These are phyloP conservation scores for Coemansia sp. DNA, from an alignment of 192 early-diverging fungal species.

Conservation along the genomic window DNA sequence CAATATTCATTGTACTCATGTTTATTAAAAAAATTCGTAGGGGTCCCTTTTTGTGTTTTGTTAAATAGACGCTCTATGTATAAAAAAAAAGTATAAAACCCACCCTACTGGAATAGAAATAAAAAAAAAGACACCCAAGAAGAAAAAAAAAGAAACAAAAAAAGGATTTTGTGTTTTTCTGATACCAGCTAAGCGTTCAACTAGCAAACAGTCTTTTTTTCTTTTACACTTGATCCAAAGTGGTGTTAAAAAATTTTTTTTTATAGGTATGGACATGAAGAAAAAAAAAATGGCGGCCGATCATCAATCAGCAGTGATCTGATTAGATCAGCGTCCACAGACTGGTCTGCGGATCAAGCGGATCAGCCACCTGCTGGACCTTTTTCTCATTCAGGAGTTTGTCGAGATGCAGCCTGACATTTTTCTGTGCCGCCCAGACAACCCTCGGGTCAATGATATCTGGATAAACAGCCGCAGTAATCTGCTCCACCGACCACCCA, in stretches of 20 bases:
- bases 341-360: background rate
- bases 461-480: conserved; percentile 33
- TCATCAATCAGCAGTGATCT: conserved; percentile 8
- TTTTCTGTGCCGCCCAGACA: conserved; percentile 36
- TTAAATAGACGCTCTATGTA: background rate
- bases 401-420: conserved; percentile 29
- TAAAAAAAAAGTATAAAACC: background rate
- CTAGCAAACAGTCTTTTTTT: background rate
- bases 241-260: conserved; percentile 12
- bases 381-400: conserved; percentile 29
- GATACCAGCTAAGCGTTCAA: background rate
- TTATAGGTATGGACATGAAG: background rate
- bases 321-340: conserved; percentile 31
- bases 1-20: conserved; percentile 71
- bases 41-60: background rate
- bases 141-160: conserved; percentile 4
- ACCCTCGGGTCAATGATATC: conserved; percentile 36
- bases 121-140: conserved; percentile 3
- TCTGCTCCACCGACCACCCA: conserved; percentile 22
- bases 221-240: background rate
- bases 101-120: too few species aligned
- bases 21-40: background rate
- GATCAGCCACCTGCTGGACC: background rate
- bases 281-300: conserved; percentile 11
- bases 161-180: background rate